Conservation (phyloP, 1,139 yeast species). For the Schizosaccharomyces versatilis region DNA sequence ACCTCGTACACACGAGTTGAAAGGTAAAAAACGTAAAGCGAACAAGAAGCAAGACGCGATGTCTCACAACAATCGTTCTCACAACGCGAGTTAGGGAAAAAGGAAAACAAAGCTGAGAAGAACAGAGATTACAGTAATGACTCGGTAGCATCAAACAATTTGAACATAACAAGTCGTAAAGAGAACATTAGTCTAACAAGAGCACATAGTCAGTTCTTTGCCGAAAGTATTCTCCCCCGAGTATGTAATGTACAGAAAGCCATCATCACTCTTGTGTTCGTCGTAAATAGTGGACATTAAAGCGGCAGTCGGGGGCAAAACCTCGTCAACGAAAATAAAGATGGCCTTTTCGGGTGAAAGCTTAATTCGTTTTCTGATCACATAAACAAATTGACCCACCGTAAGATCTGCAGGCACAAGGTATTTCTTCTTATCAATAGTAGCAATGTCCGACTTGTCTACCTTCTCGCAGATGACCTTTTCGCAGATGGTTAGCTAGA, state of each 20-base stretch:
- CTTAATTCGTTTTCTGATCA: constrained; percentile 84
- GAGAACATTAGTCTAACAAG: neutral
- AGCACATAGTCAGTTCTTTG: constrained; percentile 4
- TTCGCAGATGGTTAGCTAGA: neutral
- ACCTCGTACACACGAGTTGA: neutral
- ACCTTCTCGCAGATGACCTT: constrained; percentile 73
- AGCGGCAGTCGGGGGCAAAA: constrained; percentile 93
- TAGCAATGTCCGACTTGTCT: constrained; percentile 87
- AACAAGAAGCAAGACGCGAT: neutral
- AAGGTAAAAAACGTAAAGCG: neutral
- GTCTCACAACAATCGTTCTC: neutral
- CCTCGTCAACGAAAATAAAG: constrained; percentile 86
- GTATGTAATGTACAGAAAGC: constrained; percentile 80
- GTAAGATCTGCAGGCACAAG: constrained; percentile 90
- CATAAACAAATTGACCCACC: constrained; percentile 94
- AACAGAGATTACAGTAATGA: neutral
- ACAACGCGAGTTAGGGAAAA: no score
- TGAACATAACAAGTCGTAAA: neutral
- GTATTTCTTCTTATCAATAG: constrained; percentile 89
- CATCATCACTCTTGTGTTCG: constrained; percentile 93
- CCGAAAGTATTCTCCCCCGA: constrained; percentile 28
- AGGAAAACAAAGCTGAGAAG: neutral
- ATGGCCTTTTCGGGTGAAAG: constrained; percentile 95
- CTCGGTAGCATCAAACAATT: neutral
- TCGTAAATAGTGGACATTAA: constrained; percentile 84